Conservation (phyloP, 2,329 filamentous ascomycete genomes). For the Amauroascus niger region DNA sequence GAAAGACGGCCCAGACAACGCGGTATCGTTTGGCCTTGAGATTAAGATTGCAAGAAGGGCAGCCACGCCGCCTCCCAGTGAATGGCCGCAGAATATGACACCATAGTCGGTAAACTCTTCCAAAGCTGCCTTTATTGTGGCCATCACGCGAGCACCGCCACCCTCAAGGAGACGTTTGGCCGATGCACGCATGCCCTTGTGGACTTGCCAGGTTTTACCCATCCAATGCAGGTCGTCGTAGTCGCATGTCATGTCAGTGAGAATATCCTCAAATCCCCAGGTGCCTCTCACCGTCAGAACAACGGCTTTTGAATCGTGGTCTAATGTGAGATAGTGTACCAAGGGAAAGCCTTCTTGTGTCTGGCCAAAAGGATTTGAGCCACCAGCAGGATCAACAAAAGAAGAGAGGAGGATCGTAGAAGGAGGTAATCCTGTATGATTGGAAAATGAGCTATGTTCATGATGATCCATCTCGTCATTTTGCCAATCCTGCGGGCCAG, state of each 20-base stretch:
- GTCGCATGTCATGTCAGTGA: conserved; percentile 65
- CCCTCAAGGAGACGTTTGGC: conserved; percentile 58
- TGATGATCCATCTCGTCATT: conserved; percentile 29
- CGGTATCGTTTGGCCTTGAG: conserved; percentile 46
- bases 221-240: conserved; percentile 51
- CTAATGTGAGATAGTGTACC: conserved; percentile 63
- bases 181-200: conserved; percentile 65
- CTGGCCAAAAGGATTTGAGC: conserved; percentile 54
- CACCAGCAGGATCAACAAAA: conserved; percentile 59
- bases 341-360: conserved; percentile 59
- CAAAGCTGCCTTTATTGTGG: conserved; percentile 56
- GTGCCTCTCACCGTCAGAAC: conserved; percentile 65
- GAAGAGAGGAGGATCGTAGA: conserved; percentile 53
- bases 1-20: conserved; percentile 48
- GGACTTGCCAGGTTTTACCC: conserved; percentile 56
- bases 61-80: conserved; percentile 59
- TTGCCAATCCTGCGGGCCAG: conserved; percentile 25
- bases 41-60: conserved; percentile 62
- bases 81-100: conserved; percentile 60
- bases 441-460: conserved; percentile 39
- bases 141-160: conserved; percentile 56
- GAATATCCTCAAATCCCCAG: conserved; percentile 61
- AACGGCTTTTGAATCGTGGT: conserved; percentile 61
- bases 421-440: conserved; percentile 36
- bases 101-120: conserved; percentile 60